Evolutionary conservation across 768 basidiomycete species (phyloP).

Genomic region (Russula virescens): DNA sequence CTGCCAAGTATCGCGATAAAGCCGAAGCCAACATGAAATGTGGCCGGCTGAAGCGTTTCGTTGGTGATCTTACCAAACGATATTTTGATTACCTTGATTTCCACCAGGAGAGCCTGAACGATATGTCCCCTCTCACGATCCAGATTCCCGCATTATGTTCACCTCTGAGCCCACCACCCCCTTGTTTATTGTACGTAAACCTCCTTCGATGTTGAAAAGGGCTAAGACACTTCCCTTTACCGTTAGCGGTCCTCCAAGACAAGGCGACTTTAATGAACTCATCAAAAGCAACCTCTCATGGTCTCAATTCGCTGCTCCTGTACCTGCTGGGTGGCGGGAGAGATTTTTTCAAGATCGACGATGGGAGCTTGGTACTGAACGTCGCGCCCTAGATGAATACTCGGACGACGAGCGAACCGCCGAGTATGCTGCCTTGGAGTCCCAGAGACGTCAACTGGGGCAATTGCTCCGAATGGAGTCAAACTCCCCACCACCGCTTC

Average conservation of each 20-base stretch:
- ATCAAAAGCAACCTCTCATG: conserved; percentile 15
- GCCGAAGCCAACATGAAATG: conserved; percentile 7
- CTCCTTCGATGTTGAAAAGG: neutral
- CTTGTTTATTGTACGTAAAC: conserved; percentile 13
- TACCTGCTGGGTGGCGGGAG: conserved; percentile 17
- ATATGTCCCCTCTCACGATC: conserved; percentile 10
- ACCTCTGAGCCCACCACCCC: conserved; percentile 1
- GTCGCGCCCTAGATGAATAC: conserved; percentile 4
- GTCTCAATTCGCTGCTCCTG: conserved; percentile 16
- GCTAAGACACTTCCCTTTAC: neutral
- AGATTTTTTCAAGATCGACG: conserved; percentile 5
- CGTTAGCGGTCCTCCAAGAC: conserved; percentile 13
- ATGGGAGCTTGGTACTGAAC: conserved; percentile 9
- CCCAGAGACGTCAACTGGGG: conserved; percentile 7
- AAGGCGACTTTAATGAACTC: conserved; percentile 11
- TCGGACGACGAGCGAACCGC: conserved; percentile 7
- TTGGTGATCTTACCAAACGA: conserved; percentile 7
- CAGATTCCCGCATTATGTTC: conserved; percentile 8
- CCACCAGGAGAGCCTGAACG: conserved; percentile 4
- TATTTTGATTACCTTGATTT: conserved; percentile 16
- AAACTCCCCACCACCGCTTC: conserved; percentile 3
- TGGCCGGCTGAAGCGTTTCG: conserved; percentile 4
- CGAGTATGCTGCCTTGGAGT: conserved; percentile 10
- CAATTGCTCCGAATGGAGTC: neutral
- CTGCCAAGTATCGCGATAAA: conserved; percentile 11